Base-by-base conservation (phyloP, 73 alveolate genomes). In the Uronychia setigera region DNA sequence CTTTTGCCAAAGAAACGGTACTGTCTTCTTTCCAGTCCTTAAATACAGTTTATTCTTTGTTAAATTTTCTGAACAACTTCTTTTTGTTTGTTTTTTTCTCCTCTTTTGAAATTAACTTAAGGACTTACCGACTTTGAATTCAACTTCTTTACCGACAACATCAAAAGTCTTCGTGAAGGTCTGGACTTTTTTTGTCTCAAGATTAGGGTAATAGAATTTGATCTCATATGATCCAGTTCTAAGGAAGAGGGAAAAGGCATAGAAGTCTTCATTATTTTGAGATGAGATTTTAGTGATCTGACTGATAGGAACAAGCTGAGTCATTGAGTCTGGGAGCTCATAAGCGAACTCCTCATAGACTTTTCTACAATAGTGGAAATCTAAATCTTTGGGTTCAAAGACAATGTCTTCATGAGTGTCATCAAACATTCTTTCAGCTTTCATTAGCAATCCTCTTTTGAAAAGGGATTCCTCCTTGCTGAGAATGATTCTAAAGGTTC, bases 21-120 rank as follows among this genome's bases (percentile, higher is more conserved):
- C 80, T 74, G 58, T 90, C 95, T 32, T 79, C 93, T 35, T 74
- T 33, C 58, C 35, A 90, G 0, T 86, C 86, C 29, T 46, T 79
- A 67, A 90, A 90, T 0, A 90, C 95, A 80, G 93, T 85, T 31
- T 60, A 59, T 32, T 86, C 86, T 74, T 80, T 85, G 9, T 33
- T 79, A 67, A 90, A 90, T 28, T 75, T 79, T 46, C 87, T 60
- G 1, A 32, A 5, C 29, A 76, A 30, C 27, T 28, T 30, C 81
- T 31, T 76, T 27, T 76, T 29, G 27, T 30, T 76, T 5, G 81
- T 76, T 19, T 46, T 46, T 46, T 46, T 46, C 67, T 46, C n/a
- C 5, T 46, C 67, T 46, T 11, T 19, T n/a, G n/a, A 46, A 19
- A 46, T 5, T 46, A 5, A 46, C 67, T 11, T 46, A 11, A 46